phyloP scores from a whole-genome alignment of 371 early-diverging fungal species.

The Chytridium lagenaria region DNA sequence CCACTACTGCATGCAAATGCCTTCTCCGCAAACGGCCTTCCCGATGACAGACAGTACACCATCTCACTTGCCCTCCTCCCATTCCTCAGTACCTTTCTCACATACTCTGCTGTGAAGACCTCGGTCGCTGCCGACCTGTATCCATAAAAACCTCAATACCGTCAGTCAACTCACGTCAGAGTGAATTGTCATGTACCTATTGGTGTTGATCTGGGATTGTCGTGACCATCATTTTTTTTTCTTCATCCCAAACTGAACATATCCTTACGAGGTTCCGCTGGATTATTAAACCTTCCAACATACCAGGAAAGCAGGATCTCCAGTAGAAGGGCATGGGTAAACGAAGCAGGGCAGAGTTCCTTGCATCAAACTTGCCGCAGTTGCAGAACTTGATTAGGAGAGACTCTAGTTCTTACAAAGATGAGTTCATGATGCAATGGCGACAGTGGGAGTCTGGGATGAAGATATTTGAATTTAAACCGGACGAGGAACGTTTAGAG shows the following conservation, averaged over 20 bases:
- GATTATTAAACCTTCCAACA: too few species aligned
- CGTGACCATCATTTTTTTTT: neutral
- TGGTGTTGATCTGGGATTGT: neutral
- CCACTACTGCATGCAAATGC: too few species aligned
- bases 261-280: too few species aligned
- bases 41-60: neutral
- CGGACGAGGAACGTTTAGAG: conserved; percentile 74
- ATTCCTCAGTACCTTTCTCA: neutral
- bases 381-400: conserved; percentile 96
- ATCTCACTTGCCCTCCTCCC: neutral
- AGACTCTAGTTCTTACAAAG: conserved; percentile 88
- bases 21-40: neutral
- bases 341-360: conserved; percentile 44
- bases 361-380: conserved; percentile 84
- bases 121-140: neutral
- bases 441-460: conserved; percentile 88
- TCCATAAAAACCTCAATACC: neutral
- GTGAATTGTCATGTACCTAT: neutral
- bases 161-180: neutral
- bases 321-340: conserved; percentile 41
- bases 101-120: neutral
- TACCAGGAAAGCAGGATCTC: too few species aligned
- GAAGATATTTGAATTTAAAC: conserved; percentile 86
- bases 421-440: conserved; percentile 93
- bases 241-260: too few species aligned